A percentile compares a stretch with the other conserved stretches of the same genome.
Conservation (phyloP, 2,329 filamentous ascomycete species). For the Epichloe hybrida region DNA sequence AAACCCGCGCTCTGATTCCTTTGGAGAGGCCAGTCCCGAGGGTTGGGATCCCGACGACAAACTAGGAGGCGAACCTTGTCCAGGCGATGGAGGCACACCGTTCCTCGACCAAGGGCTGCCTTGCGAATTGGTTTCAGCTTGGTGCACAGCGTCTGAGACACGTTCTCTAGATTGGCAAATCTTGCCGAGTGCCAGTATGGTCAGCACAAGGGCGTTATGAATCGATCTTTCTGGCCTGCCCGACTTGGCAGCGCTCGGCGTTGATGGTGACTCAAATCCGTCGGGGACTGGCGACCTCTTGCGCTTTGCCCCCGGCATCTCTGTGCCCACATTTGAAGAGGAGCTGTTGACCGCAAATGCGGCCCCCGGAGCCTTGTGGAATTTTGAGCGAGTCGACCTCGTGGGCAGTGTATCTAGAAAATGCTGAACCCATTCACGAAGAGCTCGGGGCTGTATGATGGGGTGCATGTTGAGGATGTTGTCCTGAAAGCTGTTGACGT, state of each 20-base stretch:
- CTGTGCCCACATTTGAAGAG: slow-evolving; percentile 12
- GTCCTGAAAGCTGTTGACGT: slow-evolving; percentile 44
- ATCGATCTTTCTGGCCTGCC: slow-evolving; percentile 51
- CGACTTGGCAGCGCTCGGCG: slow-evolving; percentile 22
- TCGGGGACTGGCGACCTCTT: slow-evolving; percentile 39
- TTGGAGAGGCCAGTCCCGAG: slow-evolving; percentile 37
- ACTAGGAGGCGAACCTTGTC: slow-evolving; percentile 39
- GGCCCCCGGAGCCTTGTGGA: slow-evolving; percentile 16
- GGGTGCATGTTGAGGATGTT: slow-evolving; percentile 55
- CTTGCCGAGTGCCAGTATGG: slow-evolving; percentile 76
- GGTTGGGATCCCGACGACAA: slow-evolving; percentile 32
- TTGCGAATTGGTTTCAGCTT: slow-evolving; percentile 17
- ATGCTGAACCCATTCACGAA: slow-evolving; percentile 38
- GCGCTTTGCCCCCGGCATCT: slow-evolving; percentile 32
- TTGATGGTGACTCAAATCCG: slow-evolving; percentile 17
- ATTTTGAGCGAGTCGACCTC: slow-evolving; percentile 12
- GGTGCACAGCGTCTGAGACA: slow-evolving; percentile 43
- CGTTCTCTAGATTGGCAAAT: slow-evolving; percentile 49
- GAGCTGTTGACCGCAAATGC: slow-evolving; percentile 19
- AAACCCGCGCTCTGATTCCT: slow-evolving; percentile 31
- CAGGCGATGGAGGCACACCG: slow-evolving; percentile 36
- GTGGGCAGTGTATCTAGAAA: slow-evolving; percentile 38
- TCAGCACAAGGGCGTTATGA: slow-evolving; percentile 66
- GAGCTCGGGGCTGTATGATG: slow-evolving; percentile 39
- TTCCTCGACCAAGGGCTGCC: slow-evolving; percentile 31